These are phyloP conservation scores for Croton laevigatus DNA, from an alignment of 441 rosid species.

Conservation along the genomic window DNA sequence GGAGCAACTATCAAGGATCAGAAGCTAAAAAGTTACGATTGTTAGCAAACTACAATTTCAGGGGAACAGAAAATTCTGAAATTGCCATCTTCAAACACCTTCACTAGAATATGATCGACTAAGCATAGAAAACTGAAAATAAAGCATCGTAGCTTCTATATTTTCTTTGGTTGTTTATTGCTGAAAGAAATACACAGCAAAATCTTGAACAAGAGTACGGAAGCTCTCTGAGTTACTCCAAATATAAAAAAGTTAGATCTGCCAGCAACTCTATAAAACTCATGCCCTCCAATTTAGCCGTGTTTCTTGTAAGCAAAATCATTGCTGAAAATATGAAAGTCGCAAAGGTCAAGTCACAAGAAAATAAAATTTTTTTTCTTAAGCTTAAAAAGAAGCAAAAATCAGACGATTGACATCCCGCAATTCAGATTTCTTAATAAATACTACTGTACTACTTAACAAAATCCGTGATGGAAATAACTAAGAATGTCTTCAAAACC, in stretches of 20 bases:
- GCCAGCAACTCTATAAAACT: not conserved
- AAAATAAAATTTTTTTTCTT: not conserved
- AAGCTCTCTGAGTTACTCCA: not conserved
- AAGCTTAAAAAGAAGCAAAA: slow-evolving; percentile 3
- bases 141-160: not conserved
- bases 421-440: not conserved
- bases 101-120: not conserved
- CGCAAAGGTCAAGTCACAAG: not conserved
- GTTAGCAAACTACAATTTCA: not conserved
- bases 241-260: not conserved
- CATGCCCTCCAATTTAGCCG: not conserved
- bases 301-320: not conserved
- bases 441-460: not conserved
- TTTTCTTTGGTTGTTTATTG: not conserved
- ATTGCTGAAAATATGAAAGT: not conserved
- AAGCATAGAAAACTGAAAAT: not conserved
- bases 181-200: not conserved
- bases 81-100: not conserved
- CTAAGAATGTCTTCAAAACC: not conserved
- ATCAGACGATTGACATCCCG: not conserved
- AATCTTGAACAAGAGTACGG: not conserved
- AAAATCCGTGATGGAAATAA: not conserved
- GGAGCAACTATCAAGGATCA: too few relatives aligned
- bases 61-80: not conserved
- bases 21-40: not conserved